phyloP scores from a whole-genome alignment of 83 land plant species.

The Picea mariana region DNA sequence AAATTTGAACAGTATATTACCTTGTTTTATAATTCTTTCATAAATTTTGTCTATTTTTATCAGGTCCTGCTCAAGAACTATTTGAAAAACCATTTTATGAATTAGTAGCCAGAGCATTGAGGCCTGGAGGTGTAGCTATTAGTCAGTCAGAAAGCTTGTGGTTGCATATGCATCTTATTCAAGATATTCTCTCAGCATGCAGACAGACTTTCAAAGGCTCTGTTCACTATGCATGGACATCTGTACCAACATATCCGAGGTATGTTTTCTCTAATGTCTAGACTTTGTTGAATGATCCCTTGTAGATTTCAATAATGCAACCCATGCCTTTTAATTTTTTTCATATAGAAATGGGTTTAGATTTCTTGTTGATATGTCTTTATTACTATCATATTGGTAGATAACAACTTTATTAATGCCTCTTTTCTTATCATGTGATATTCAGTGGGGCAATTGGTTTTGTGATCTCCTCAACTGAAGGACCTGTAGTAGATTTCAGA shows the following conservation, averaged over 20 bases:
- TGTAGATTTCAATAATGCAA: too few species aligned
- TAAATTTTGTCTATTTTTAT: conserved; percentile 11
- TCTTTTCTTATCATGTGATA: conserved; percentile 7
- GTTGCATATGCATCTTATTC: conserved; percentile 94
- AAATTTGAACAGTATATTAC: not conserved
- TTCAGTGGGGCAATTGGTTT: conserved; percentile 96
- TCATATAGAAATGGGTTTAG: not conserved
- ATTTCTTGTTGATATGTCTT: not conserved
- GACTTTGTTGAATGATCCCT: not conserved
- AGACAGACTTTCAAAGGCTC: conserved; percentile 93
- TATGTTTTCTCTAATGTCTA: conserved; percentile 10
- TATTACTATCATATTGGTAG: not conserved
- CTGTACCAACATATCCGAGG: conserved; percentile 99
- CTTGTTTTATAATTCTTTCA: not conserved
- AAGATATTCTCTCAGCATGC: conserved; percentile 81
- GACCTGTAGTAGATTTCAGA: conserved; percentile 86
- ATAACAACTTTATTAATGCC: not conserved
- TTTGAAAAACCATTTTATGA: conserved; percentile 96
- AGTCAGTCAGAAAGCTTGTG: conserved; percentile 99
- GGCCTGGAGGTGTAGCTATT: conserved; percentile 96
- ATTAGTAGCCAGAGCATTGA: conserved; percentile 81
- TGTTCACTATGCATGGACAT: conserved; percentile 98
- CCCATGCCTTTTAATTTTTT: too few species aligned
- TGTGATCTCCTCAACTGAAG: conserved; percentile 97
- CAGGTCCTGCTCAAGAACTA: conserved; percentile 95